phyloP scores from a whole-genome alignment of 331 rosid genomes.

The Acacia pycnantha region DNA sequence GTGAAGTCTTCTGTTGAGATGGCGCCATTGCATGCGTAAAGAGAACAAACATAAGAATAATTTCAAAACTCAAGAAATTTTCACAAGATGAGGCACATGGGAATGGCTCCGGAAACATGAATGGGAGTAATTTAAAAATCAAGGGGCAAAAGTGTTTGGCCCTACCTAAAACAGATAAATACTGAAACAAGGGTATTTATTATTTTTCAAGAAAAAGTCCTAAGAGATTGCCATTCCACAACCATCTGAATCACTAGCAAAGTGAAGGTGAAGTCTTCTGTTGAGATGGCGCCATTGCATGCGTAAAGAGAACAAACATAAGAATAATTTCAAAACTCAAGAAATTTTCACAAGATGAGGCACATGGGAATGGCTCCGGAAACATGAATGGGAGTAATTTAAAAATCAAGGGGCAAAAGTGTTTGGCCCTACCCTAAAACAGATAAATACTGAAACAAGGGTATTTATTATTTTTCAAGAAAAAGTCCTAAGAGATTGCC shows the following conservation, averaged over 20 bases:
- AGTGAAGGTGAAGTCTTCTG: neutral
- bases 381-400: neutral
- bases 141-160: neutral
- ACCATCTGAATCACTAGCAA: neutral
- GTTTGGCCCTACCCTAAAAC: too few species aligned
- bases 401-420: neutral
- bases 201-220: neutral
- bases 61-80: neutral
- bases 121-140: neutral
- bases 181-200: neutral
- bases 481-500: too few species aligned
- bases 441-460: too few species aligned
- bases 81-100: neutral
- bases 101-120: neutral
- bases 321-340: neutral
- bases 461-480: too few species aligned
- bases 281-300: neutral
- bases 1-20: neutral
- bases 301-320: neutral
- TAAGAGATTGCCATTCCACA: neutral
- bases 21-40: neutral
- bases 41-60: neutral
- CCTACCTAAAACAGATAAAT: neutral
- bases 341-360: neutral
- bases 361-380: neutral